phyloP scores from a whole-genome alignment of 371 early-diverging fungal species.

The Syncephalastrum monosporum region DNA sequence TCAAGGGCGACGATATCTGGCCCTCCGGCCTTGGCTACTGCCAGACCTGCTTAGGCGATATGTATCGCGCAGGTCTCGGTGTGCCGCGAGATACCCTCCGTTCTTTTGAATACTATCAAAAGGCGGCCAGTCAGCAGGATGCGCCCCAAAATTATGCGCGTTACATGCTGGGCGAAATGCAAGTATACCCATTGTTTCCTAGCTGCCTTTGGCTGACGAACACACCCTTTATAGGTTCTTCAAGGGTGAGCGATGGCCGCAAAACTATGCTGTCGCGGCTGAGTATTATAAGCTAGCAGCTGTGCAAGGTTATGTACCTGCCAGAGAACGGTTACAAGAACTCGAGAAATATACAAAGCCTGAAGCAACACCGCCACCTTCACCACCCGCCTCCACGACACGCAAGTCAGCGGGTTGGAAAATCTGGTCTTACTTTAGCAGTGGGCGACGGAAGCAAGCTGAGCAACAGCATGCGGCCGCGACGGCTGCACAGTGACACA shows the following conservation, averaged over 20 bases:
- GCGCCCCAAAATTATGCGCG: constrained; percentile 49
- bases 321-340: constrained; percentile 20
- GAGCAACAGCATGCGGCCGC: background rate
- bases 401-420: constrained; percentile 13
- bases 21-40: constrained; percentile 51
- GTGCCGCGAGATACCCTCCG: constrained; percentile 37
- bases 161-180: constrained; percentile 53
- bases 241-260: constrained; percentile 41
- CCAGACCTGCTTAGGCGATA: constrained; percentile 47
- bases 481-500: too few relatives aligned
- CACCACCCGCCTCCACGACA: constrained; percentile 1
- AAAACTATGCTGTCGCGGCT: constrained; percentile 34
- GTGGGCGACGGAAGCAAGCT: constrained; percentile 14
- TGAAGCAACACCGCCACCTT: constrained; percentile 3
- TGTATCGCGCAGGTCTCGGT: constrained; percentile 41
- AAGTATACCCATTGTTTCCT: constrained; percentile 3
- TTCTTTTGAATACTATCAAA: constrained; percentile 50
- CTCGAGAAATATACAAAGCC: constrained; percentile 13
- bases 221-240: constrained; percentile 32
- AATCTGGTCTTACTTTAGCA: constrained; percentile 20
- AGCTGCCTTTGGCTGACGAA: too few relatives aligned
- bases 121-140: constrained; percentile 49
- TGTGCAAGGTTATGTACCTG: constrained; percentile 39
- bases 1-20: constrained; percentile 49
- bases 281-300: constrained; percentile 48